Evolutionary conservation across 2,329 filamentous ascomycete genomes (phyloP), one percentile per base, ranked within the genome.

Genomic region (Ramichloridium luteum): DNA sequence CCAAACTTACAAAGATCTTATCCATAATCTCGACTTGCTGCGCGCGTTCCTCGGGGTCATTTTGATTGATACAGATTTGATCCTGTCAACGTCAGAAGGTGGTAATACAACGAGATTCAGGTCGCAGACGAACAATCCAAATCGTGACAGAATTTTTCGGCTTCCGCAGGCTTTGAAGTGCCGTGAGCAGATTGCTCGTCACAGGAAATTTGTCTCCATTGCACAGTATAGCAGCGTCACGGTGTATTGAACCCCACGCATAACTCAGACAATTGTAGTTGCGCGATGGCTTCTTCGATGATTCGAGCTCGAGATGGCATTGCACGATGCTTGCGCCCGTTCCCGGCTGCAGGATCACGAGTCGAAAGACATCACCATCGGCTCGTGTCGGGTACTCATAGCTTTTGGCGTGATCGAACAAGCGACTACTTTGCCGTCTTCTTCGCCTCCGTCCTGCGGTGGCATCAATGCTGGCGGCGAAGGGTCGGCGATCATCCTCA

Each of bases 1-100:
- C n/a, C 16, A 26, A 29, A 25, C 6, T 27, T 13, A 13, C 41
- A 43, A 53, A 58, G 22, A 58, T 53, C 3, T 50, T 30, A 6
- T 50, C 46, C 53, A 58, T 58, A 16, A 57, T 49, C 3, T 41
- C 44, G 4, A 59, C 50, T 36, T 23, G 55, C 13, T 49, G 39
- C 4, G 37, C 43, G 13, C 50, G 49, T 25, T 59, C 54, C 4
- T 31, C 27, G 13, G 40, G 27, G 35, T 56, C 46, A 1, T 38
- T 30, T 33, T 57, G 54, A 20, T 58, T 53, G 28, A 59, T 57
- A 26, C 51, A 49, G 25, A 49, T 40, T 18, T 48, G 45, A 33
- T 50, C 48, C 20, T 23, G n/a, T n/a, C 43, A 44, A 50, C 4
- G 46, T 20, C 17, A 39, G 28, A 4, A 40, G 38, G 4, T 26